A percentile compares a stretch with the other conserved stretches of the same genome.
Conservation (phyloP, 2,329 filamentous ascomycete genomes). For the Akanthomyces muscarius region DNA sequence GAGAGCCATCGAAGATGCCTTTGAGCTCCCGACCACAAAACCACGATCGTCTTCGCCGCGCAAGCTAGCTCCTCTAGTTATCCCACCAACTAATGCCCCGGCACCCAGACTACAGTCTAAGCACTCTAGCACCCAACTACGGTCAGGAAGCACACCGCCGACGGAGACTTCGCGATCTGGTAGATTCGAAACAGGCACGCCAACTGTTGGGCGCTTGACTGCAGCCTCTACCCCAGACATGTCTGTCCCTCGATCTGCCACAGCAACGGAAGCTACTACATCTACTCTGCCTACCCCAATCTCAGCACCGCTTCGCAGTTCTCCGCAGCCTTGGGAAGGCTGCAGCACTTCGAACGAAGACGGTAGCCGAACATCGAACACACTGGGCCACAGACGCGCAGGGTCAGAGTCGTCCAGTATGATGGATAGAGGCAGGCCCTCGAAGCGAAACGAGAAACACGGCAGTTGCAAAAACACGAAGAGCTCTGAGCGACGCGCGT, state of each 20-base stretch:
- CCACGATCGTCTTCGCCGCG: constrained; percentile 42
- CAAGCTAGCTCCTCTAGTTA: constrained; percentile 53
- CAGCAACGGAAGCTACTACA: constrained; percentile 32
- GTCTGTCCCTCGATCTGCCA: constrained; percentile 39
- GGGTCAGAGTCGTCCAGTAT: constrained; percentile 56
- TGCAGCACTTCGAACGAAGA: constrained; percentile 22
- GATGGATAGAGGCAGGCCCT: constrained; percentile 59
- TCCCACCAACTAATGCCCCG: constrained; percentile 36
- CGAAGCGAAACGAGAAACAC: constrained; percentile 48
- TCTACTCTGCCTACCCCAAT: constrained; percentile 46
- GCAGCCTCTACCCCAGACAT: constrained; percentile 39
- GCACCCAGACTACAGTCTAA: constrained; percentile 28
- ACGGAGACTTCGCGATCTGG: constrained; percentile 38
- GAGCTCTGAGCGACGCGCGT: constrained; percentile 53
- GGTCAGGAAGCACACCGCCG: constrained; percentile 40
- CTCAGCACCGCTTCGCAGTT: constrained; percentile 43
- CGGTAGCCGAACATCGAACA: constrained; percentile 12
- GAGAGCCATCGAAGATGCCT: constrained; percentile 24
- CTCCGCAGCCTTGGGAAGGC: constrained; percentile 45
- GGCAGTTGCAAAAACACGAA: constrained; percentile 40
- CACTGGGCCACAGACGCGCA: constrained; percentile 44
- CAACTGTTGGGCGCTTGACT: constrained; percentile 42
- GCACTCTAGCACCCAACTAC: constrained; percentile 42
- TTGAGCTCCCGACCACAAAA: constrained; percentile 21
- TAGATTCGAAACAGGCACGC: constrained; percentile 45